Base-by-base conservation (phyloP, 2,329 filamentous ascomycete genomes). In the Monilinia fructigena region DNA sequence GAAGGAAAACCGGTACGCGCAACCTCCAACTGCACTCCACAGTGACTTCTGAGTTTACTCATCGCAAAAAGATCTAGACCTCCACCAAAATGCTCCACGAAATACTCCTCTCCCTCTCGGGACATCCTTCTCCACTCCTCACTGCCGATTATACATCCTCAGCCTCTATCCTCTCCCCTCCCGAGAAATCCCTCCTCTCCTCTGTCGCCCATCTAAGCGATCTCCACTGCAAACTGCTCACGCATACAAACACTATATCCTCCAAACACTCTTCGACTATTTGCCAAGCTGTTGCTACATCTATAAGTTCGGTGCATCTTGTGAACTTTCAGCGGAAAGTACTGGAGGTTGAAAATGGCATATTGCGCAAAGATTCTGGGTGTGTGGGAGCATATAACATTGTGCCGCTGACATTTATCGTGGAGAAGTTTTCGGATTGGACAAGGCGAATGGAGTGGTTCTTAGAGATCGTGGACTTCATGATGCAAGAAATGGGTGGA, bases 51-150 rank as follows among this genome's bases (percentile, higher is more conserved):
- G 56, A 45, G 61, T 63, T 50, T 66, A 64, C 52, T 63, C 26
- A 65, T 59, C 31, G 28, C 67, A n/a, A 66, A 28, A 35, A 55
- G 31, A 31, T 58, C 42, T 35, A 72, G 48, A 62, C 55, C 53
- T 11, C 42, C 56, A 12, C 38, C 65, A 72, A 50, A 67, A 99
- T 99, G 95, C 91, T 99, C 78, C 95, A 98, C 86, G 95, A 99
- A 83, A 92, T 99, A 81, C 88, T 98, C 79, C 89, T 99, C 79
- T 94, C 93, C 78, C 88, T 98, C 79, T 96, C 93, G 74, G 94
- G 95, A 72, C 92, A 98, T 80, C 90, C 91, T 70, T 97, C 94
- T 71, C 90, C 93, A 72, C 86, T 98, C 76, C 90, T 97, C 80
- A 85, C 85, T 77, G 75, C 79, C 73, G 78, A 81, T 73, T 81